Evolutionary conservation across 2,329 filamentous ascomycete species (phyloP).

Genomic region (Aspergillus tanneri): DNA sequence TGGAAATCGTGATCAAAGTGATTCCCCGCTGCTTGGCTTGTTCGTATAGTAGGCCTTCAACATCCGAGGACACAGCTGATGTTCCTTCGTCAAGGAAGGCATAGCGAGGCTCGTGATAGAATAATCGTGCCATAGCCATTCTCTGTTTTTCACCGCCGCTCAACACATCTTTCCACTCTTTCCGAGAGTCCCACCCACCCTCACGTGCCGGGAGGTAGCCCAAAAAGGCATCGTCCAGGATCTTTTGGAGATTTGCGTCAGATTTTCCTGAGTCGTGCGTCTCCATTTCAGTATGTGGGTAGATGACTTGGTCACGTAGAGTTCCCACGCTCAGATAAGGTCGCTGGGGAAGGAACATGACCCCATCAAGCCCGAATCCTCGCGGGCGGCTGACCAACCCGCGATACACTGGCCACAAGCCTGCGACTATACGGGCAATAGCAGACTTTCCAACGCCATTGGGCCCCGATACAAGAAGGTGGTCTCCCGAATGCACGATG

Average conservation of each 20-base stretch:
- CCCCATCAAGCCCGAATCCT: slow-evolving; percentile 76
- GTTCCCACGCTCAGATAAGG: slow-evolving; percentile 92
- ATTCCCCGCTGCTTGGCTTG: slow-evolving; percentile 89
- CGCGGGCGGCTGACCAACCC: slow-evolving; percentile 88
- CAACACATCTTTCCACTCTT: slow-evolving; percentile 99
- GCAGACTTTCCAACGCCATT: slow-evolving; percentile 94
- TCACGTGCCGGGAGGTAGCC: slow-evolving; percentile 90
- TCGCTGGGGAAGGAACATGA: slow-evolving; percentile 96
- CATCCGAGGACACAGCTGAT: slow-evolving; percentile 83
- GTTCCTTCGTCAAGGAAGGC: slow-evolving; percentile 96
- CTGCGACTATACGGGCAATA: slow-evolving; percentile 81
- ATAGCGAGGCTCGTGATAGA: slow-evolving; percentile 94
- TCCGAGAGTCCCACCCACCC: slow-evolving; percentile 93
- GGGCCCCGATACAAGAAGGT: slow-evolving; percentile 88
- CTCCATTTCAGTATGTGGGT: slow-evolving; percentile 90
- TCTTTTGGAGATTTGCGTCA: slow-evolving; percentile 73
- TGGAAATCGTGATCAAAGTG: slow-evolving; percentile 94
- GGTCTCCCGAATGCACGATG: slow-evolving; percentile 85
- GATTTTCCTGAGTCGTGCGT: slow-evolving; percentile 79
- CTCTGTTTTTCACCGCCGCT: slow-evolving; percentile 96
- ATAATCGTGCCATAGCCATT: slow-evolving; percentile 81
- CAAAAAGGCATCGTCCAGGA: slow-evolving; percentile 79
- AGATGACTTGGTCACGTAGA: slow-evolving; percentile 94
- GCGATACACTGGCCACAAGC: slow-evolving; percentile 93
- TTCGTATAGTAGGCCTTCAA: slow-evolving; percentile 92